phyloP scores from a whole-genome alignment of 2,329 filamentous ascomycete genomes.

The Leptographium procerum region DNA sequence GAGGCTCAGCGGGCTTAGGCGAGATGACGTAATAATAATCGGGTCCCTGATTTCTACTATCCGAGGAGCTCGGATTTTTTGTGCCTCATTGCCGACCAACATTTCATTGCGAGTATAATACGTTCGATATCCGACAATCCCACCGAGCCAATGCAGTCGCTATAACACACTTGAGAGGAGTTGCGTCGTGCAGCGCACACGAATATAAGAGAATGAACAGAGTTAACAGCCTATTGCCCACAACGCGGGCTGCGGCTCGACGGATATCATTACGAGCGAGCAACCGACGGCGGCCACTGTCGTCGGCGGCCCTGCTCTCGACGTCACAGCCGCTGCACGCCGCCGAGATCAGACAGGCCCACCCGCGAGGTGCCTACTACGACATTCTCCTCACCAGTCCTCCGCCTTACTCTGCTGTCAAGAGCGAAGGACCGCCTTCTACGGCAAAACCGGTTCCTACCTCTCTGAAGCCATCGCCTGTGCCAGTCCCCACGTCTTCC shows the following conservation, averaged over 20 bases:
- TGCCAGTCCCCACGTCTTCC: not conserved
- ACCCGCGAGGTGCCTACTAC: conserved; percentile 48
- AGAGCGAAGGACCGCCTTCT: conserved; percentile 33
- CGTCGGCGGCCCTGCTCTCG: not conserved
- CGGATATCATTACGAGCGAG: not conserved
- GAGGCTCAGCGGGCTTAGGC: not conserved
- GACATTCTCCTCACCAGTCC: conserved; percentile 41
- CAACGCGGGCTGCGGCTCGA: not conserved
- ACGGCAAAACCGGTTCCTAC: conserved; percentile 11
- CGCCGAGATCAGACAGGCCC: conserved; percentile 23
- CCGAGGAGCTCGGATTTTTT: not conserved
- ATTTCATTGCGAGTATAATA: too few species aligned
- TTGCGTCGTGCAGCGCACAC: not conserved
- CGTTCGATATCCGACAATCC: not conserved
- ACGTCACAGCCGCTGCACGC: not conserved
- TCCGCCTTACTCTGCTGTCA: conserved; percentile 26
- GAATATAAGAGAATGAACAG: not conserved
- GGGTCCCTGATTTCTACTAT: not conserved
- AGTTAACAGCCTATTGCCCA: not conserved
- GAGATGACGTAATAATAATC: not conserved
- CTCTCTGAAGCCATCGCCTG: not conserved
- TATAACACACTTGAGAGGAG: not conserved
- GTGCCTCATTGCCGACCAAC: not conserved
- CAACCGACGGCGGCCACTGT: not conserved
- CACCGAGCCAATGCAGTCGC: not conserved